phyloP scores from a whole-genome alignment of 805 yeast species.

The Candida awuae region DNA sequence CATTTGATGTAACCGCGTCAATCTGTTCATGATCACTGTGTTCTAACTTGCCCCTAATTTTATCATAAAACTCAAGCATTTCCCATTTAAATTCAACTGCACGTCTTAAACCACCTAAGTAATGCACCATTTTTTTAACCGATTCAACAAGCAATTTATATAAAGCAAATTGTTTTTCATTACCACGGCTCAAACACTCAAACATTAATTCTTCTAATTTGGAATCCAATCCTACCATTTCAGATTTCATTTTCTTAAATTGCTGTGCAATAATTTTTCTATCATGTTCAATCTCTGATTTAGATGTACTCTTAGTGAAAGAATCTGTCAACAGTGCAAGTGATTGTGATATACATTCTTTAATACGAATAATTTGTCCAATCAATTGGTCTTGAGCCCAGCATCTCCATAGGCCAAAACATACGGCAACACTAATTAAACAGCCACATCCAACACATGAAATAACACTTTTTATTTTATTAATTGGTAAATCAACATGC shows the following conservation, averaged over 20 bases:
- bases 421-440: constrained; percentile 45
- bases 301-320: constrained; percentile 34
- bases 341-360: constrained; percentile 42
- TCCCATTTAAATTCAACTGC: constrained; percentile 64
- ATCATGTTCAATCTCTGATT: not conserved
- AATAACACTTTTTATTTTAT: constrained; percentile 45
- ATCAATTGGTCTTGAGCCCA: constrained; percentile 8
- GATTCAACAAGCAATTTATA: constrained; percentile 43
- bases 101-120: constrained; percentile 58
- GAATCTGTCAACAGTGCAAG: constrained; percentile 31
- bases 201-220: constrained; percentile 51
- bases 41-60: too few relatives aligned
- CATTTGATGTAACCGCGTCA: constrained; percentile 10
- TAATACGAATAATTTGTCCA: constrained; percentile 18
- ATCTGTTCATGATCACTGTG: not conserved
- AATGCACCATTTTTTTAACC: constrained; percentile 43
- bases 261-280: constrained; percentile 20
- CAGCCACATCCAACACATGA: constrained; percentile 56
- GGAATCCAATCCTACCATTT: constrained; percentile 32
- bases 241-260: constrained; percentile 32
- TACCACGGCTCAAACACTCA: constrained; percentile 50
- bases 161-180: constrained; percentile 43
- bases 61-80: constrained; percentile 27
- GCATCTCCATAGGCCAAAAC: constrained; percentile 46
- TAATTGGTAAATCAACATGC: constrained; percentile 44